phyloP scores from a whole-genome alignment of 106 monocot species.

The Alisma plantagoaquatica region DNA sequence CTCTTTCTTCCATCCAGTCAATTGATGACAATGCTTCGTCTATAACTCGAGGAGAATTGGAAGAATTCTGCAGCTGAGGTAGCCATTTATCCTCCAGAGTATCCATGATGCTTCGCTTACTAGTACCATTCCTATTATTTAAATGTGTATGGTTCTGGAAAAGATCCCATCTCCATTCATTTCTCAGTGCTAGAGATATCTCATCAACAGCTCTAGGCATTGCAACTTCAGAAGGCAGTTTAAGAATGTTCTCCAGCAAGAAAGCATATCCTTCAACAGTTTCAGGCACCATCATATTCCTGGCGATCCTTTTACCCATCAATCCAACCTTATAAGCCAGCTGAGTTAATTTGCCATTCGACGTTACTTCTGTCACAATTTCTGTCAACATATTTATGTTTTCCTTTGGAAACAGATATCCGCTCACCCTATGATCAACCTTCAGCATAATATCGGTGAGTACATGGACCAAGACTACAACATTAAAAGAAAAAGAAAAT shows the following conservation, averaged over 20 bases:
- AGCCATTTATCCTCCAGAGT: slow-evolving; percentile 54
- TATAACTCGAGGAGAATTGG: slow-evolving; percentile 13
- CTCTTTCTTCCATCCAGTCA: slow-evolving; percentile 68
- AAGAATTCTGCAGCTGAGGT: slow-evolving; percentile 22
- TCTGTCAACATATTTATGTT: slow-evolving; percentile 39
- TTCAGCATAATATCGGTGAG: slow-evolving; percentile 21
- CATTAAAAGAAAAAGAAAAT: background rate
- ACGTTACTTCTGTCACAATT: slow-evolving; percentile 39
- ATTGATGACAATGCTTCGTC: slow-evolving; percentile 54
- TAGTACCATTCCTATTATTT: slow-evolving; percentile 13
- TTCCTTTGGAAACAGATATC: slow-evolving; percentile 64
- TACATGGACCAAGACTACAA: background rate
- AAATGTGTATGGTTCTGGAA: slow-evolving; percentile 36
- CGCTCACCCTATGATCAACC: slow-evolving; percentile 66
- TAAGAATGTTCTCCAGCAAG: slow-evolving; percentile 64
- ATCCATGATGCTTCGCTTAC: slow-evolving; percentile 41
- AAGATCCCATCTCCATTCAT: slow-evolving; percentile 75
- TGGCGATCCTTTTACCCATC: slow-evolving; percentile 40
- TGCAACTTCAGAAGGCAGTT: slow-evolving; percentile 62
- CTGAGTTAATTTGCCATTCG: slow-evolving; percentile 43
- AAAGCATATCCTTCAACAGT: slow-evolving; percentile 59
- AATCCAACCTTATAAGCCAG: slow-evolving; percentile 48
- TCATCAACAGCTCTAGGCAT: slow-evolving; percentile 37
- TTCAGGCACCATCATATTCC: slow-evolving; percentile 76
- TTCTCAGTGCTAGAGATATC: slow-evolving; percentile 41